Conservation (phyloP, 164 flowering plant genomes). For the Warburgia ugandensis region DNA sequence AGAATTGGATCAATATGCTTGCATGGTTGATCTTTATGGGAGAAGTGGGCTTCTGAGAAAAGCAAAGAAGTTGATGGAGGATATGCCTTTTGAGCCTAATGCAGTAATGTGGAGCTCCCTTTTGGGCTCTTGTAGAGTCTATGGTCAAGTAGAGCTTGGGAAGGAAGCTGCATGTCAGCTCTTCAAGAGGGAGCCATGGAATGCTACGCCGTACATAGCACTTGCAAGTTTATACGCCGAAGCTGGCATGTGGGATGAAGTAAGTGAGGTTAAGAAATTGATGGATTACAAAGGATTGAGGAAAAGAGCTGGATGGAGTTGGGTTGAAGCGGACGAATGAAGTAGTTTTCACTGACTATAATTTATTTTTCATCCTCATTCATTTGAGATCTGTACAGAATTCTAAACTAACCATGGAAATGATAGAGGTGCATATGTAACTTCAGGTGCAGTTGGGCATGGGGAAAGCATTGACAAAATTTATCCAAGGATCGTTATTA, state of each 20-base stretch:
- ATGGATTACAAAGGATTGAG: conserved; percentile 28
- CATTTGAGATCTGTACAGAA: too few relatives aligned
- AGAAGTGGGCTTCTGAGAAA: conserved; percentile 34
- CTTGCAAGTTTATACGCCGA: conserved; percentile 35
- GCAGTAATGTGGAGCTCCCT: conserved; percentile 40
- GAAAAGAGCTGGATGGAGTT: conserved; percentile 37
- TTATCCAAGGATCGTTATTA: too few relatives aligned
- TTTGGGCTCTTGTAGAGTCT: conserved; percentile 34
- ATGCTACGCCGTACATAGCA: conserved; percentile 29
- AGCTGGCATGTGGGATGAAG: conserved; percentile 37
- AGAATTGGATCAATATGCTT: conserved; percentile 39
- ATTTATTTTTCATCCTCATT: too few relatives aligned
- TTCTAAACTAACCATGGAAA: too few relatives aligned
- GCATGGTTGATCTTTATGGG: conserved; percentile 45
- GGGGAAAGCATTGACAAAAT: too few relatives aligned
- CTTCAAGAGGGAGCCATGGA: conserved; percentile 22
- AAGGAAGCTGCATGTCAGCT: conserved; percentile 32
- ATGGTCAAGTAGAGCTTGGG: conserved; percentile 37
- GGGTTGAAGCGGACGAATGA: too few relatives aligned
- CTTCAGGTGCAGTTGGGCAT: too few relatives aligned
- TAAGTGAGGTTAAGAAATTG: conserved; percentile 19
- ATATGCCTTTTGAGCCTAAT: conserved; percentile 40
- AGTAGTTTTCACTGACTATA: too few relatives aligned
- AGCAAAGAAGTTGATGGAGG: conserved; percentile 39
- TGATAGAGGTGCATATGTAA: too few relatives aligned